Evolutionary conservation across 805 yeast genomes (phyloP), one percentile per base, ranked within the genome.

Genomic region (Saturnispora serradocipensis): DNA sequence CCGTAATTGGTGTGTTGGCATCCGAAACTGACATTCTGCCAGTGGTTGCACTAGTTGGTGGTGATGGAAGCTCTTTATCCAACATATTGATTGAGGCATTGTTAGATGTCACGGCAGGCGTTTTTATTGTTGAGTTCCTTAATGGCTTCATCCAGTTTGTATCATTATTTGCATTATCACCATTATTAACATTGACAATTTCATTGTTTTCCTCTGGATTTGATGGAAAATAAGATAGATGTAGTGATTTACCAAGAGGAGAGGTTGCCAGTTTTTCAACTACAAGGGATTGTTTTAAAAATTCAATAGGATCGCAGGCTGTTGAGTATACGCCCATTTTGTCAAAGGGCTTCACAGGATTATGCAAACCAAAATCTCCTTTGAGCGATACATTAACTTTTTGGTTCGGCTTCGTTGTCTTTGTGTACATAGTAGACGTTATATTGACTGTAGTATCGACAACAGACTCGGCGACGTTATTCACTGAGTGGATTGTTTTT

Each of bases 321-420:
- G 61, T 53, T 5, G 52, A 55, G 54, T 67, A 68, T 57, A 69
- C 58, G 7, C 72, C 72, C 2, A 61, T 55, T n/a, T 59, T 53
- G 3, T 65, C 60, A 40, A 54, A 58, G 0, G 71, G 67, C 28
- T 56, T 54, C n/a, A 69, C 70, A 1, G 73, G 73, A 50, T 68
- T 68, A 25, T 68, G 70, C 24, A 68, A 59, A 27, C 54, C 52
- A 1, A 54, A 54, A 38, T 59, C 56, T 32, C 61, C 49, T 43
- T 55, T 58, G 16, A 68, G 44, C 7, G 56, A 52, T 8, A 58
- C 7, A 16, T 49, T 45, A 15, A 58, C 30, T 38, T 58, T 59
- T 53, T 68, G 66, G 52, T 56, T 58, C 22, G 69, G 69, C 35
- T 63, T 64, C 5, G 65, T 48, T 0, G 70, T 61, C 43, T 67